Percentiles rank a stretch among this genome's conserved stretches.
phyloP scores from a whole-genome alignment of 192 early-diverging fungal genomes.

The Thamnidium elegans region DNA sequence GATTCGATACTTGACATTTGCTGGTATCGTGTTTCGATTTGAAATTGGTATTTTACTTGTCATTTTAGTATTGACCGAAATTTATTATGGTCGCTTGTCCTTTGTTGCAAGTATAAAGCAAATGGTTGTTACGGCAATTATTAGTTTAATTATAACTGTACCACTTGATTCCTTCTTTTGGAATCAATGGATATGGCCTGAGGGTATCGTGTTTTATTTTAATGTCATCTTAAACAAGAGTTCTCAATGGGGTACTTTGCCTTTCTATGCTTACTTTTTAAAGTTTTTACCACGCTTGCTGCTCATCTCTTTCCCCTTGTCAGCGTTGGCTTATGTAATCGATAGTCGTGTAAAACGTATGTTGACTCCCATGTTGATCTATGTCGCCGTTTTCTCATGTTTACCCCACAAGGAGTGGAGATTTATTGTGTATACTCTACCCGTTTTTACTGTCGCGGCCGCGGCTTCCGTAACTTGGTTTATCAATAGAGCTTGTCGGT shows the following conservation, averaged over 20 bases:
- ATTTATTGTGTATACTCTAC: slow-evolving; percentile 85
- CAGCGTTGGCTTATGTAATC: slow-evolving; percentile 41
- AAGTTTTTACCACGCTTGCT: slow-evolving; percentile 74
- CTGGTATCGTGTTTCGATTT: slow-evolving; percentile 53
- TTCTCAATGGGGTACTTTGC: slow-evolving; percentile 68
- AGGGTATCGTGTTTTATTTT: slow-evolving; percentile 70
- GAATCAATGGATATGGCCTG: slow-evolving; percentile 69
- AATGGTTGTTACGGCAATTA: slow-evolving; percentile 24
- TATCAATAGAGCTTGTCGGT: slow-evolving; percentile 34
- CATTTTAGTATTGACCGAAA: slow-evolving; percentile 32
- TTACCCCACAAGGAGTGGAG: slow-evolving; percentile 95
- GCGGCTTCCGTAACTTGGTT: slow-evolving; percentile 47
- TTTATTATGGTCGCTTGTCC: too few species aligned
- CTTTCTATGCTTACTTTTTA: slow-evolving; percentile 72
- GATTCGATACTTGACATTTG: slow-evolving; percentile 43
- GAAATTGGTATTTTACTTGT: slow-evolving; percentile 45
- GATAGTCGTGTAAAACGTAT: slow-evolving; percentile 51
- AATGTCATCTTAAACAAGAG: slow-evolving; percentile 68
- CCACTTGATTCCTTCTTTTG: slow-evolving; percentile 77
- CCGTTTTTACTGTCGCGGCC: slow-evolving; percentile 73
- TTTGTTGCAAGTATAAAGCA: slow-evolving; percentile 20
- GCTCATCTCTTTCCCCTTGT: slow-evolving; percentile 67
- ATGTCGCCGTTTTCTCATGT: slow-evolving; percentile 66
- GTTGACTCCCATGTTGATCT: slow-evolving; percentile 53
- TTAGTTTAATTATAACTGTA: slow-evolving; percentile 43